Conservation (phyloP, 192 early-diverging fungal species). For the Coemansia sp. region DNA sequence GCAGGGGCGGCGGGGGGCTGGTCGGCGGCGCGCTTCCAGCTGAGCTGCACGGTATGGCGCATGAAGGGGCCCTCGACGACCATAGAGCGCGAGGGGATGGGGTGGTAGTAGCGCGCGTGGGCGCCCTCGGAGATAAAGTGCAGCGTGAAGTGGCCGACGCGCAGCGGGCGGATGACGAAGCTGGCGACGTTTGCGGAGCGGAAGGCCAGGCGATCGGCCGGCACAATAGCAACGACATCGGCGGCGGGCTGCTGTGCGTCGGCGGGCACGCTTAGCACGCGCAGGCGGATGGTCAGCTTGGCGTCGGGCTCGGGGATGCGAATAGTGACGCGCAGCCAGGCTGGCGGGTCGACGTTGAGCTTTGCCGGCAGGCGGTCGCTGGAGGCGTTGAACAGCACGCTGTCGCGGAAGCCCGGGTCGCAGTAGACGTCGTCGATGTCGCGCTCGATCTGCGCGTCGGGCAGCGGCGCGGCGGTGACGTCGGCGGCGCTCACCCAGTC, state of each 20-base stretch:
- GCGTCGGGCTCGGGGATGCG: constrained; percentile 46
- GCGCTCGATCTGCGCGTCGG: constrained; percentile 41
- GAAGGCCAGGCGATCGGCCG: constrained; percentile 34
- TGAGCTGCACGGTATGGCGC: constrained; percentile 52
- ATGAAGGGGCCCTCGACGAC: constrained; percentile 56
- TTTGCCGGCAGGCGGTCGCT: constrained; percentile 53
- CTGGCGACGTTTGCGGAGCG: constrained; percentile 21
- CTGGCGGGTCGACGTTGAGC: constrained; percentile 44
- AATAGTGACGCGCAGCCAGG: constrained; percentile 51
- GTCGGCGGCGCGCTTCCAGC: constrained; percentile 34
- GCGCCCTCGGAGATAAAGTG: constrained; percentile 50
- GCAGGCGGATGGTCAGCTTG: constrained; percentile 34
- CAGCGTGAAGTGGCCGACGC: constrained; percentile 46
- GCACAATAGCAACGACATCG: constrained; percentile 28
- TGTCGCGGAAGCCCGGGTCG: constrained; percentile 55
- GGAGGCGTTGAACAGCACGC: constrained; percentile 52
- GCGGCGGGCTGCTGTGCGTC: not conserved
- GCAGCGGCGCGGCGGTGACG: constrained; percentile 23
- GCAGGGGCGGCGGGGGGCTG: not conserved
- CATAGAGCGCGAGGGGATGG: constrained; percentile 48
- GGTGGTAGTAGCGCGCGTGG: constrained; percentile 53
- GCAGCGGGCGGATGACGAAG: constrained; percentile 50
- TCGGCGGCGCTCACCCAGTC: constrained; percentile 50
- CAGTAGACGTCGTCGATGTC: constrained; percentile 55
- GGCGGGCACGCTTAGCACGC: constrained; percentile 29